Evolutionary conservation across 139 green algal species (phyloP).

Genomic region (Trebouxia sp.): DNA sequence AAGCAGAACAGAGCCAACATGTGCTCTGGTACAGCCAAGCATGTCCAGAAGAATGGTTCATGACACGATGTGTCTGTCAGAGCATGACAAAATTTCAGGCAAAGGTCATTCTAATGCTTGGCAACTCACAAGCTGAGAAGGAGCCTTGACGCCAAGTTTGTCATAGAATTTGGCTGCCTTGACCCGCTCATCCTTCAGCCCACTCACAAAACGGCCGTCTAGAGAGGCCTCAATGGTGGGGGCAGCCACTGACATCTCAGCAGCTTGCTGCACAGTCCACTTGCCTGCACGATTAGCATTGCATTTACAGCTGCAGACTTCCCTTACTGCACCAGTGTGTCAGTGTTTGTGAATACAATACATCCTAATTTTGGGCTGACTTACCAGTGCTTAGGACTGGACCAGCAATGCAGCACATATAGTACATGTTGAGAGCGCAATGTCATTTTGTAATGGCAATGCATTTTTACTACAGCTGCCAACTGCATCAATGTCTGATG

Average conservation of each 20-base stretch:
- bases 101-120: not conserved
- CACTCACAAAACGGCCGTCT: slow-evolving; percentile 88
- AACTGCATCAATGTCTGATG: too few relatives aligned
- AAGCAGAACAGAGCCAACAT: too few relatives aligned
- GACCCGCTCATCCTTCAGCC: slow-evolving; percentile 92
- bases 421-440: too few relatives aligned
- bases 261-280: slow-evolving; percentile 99
- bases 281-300: slow-evolving; percentile 72
- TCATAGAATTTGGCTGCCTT: slow-evolving; percentile 70
- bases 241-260: slow-evolving; percentile 90
- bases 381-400: too few relatives aligned
- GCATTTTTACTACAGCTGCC: too few relatives aligned
- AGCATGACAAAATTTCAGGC: not conserved
- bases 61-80: not conserved
- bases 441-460: too few relatives aligned
- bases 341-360: not conserved
- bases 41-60: too few relatives aligned
- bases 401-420: too few relatives aligned
- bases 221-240: slow-evolving; percentile 95
- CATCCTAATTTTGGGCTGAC: too few relatives aligned
- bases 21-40: too few relatives aligned
- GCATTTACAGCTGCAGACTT: not conserved
- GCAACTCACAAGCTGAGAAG: not conserved
- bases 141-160: slow-evolving; percentile 17
- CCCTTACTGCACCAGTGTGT: not conserved